These are phyloP conservation scores for Carex cristatella DNA, from an alignment of 176 grass and related monocot genomes.

Conservation along the genomic window DNA sequence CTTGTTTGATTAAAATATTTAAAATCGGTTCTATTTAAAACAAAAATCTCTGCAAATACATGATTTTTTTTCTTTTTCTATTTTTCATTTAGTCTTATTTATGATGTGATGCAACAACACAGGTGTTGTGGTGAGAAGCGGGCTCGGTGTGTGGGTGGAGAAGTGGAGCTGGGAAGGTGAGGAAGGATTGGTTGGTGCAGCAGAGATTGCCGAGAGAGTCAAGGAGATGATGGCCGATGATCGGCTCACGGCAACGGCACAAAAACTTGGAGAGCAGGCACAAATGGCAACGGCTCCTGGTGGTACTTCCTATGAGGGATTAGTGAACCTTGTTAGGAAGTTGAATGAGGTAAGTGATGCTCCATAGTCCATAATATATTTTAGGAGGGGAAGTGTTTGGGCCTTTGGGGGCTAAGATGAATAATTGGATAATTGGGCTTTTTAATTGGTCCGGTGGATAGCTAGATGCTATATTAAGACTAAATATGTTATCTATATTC, in stretches of 20 bases:
- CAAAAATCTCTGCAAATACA: no score
- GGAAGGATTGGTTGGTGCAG: slow-evolving; percentile 12
- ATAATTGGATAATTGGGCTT: no score
- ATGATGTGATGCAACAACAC: not conserved
- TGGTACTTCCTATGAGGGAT: slow-evolving; percentile 30
- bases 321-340: slow-evolving; percentile 26
- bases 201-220: slow-evolving; percentile 25
- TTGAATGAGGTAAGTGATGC: not conserved
- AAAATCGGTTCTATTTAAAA: no score
- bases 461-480: no score
- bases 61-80: not conserved
- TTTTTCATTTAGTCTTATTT: not conserved
- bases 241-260: not conserved
- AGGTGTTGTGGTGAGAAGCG: slow-evolving; percentile 24
- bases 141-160: slow-evolving; percentile 37
- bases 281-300: not conserved
- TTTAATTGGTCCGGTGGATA: no score
- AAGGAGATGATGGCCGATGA: slow-evolving; percentile 25
- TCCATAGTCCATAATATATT: not conserved
- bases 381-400: no score
- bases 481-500: no score
- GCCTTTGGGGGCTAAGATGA: no score
- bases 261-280: slow-evolving; percentile 1
- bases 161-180: slow-evolving; percentile 67
- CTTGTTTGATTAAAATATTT: no score